Base-by-base conservation (phyloP, 2,329 filamentous ascomycete species). In the Fusarium sp. region DNA sequence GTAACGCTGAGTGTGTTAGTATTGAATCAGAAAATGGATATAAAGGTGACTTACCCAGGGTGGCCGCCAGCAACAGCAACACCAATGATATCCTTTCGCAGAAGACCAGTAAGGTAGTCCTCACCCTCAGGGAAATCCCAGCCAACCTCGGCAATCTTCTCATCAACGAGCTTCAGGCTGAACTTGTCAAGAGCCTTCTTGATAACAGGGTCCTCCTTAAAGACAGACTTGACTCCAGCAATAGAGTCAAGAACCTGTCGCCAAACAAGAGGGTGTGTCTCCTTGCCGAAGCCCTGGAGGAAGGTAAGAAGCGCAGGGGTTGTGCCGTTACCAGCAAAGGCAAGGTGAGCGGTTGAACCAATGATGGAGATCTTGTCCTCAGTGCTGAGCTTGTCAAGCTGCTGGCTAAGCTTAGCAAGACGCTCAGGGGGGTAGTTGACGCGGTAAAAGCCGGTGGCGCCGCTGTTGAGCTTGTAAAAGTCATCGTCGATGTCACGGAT, bases 391-490 rank as follows among this genome's bases (percentile, higher is more conserved):
- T 92, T 91, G 76, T 94, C 88, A 18, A 95, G 92, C 77, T 94
- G 92, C 63, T 91, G 89, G 67, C 94, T 93, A 27, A 99, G 91
- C 84, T 95, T 95, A 43, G 90, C 90, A 45, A 99, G 89, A 57
- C 96, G 92, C 73, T 91, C 88, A n/a, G 94, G 92, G 6, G 97
- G 95, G 81, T 98, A 97, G 84, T 97, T 98, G 58, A 96, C 97
- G 71, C 95, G 91, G 85, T 97, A 98, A 80, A 91, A 98, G 29
- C 95, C 96, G 61, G 92, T 95, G 68, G 96, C 93, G 65, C 96
- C 91, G 70, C 92, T 92, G 86, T 99, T 99, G 79, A 99, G 88
- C 86, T 98, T 97, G 86, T 98, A 99, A 83, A 98, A 98, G 43
- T 90, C 89, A 54, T 92, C 89, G 75, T 95, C 90, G 67, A 97